These are phyloP conservation scores for Jackrogersella multiformis DNA, from an alignment of 495 filamentous ascomycete genomes.

Conservation along the genomic window DNA sequence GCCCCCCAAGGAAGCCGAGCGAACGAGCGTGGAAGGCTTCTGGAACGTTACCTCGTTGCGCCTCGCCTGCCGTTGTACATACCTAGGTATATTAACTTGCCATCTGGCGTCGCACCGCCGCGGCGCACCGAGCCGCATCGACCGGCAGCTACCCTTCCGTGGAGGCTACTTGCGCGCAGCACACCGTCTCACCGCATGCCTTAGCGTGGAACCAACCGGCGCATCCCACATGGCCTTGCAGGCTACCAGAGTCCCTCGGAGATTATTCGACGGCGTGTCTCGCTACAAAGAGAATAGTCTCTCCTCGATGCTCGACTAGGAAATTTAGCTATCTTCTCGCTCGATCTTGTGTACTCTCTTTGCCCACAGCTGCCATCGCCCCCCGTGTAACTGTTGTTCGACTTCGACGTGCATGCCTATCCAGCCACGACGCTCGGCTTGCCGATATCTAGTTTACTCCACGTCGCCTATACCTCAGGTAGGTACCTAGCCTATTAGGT, in stretches of 20 bases:
- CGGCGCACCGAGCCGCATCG: constrained; percentile 35
- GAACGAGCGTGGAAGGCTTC: constrained; percentile 17
- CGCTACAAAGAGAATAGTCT: neutral
- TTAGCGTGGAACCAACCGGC: constrained; percentile 18
- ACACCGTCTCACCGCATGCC: constrained; percentile 19
- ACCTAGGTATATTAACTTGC: constrained; percentile 14
- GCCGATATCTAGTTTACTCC: neutral
- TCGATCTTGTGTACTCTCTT: constrained; percentile 10
- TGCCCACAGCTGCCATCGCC: neutral
- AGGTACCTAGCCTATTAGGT: neutral
- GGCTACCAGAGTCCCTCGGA: neutral
- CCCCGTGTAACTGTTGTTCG: constrained; percentile 13
- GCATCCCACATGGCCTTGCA: constrained; percentile 21
- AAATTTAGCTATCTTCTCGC: neutral
- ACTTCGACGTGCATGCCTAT: constrained; percentile 10
- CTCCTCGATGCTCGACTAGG: neutral
- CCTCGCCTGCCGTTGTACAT: constrained; percentile 10
- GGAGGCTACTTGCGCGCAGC: constrained; percentile 30
- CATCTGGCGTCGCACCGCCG: constrained; percentile 8
- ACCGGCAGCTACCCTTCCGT: constrained; percentile 19
- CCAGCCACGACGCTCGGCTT: constrained; percentile 8
- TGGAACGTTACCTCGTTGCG: constrained; percentile 31
- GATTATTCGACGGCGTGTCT: constrained; percentile 12
- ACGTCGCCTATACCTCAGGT: too few relatives aligned
- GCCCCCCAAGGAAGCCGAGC: neutral